Conservation (phyloP, 192 early-diverging fungal genomes). For the Backusella westeae region DNA sequence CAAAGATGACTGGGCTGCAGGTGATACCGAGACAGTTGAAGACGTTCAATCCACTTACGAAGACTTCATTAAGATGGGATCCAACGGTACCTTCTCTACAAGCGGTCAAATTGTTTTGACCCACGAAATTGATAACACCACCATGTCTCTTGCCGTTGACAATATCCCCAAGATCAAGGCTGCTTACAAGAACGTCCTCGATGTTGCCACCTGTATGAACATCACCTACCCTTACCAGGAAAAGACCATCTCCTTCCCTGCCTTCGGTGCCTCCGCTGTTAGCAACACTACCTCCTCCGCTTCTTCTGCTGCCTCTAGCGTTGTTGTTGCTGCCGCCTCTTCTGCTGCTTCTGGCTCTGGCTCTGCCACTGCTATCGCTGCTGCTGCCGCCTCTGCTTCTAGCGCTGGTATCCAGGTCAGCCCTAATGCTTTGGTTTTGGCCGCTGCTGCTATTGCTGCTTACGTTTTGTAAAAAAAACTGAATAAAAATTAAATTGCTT, state of each 20-base stretch:
- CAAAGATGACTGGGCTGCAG: slow-evolving; percentile 30
- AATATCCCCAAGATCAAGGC: slow-evolving; percentile 41
- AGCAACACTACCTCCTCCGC: slow-evolving; percentile 8
- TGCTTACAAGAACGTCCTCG: slow-evolving; percentile 35
- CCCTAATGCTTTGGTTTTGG: neutral
- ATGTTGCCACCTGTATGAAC: slow-evolving; percentile 38
- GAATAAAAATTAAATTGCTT: neutral
- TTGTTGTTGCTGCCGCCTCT: neutral
- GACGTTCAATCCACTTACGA: slow-evolving; percentile 23
- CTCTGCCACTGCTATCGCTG: neutral
- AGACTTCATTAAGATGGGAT: slow-evolving; percentile 30
- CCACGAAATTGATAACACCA: slow-evolving; percentile 43
- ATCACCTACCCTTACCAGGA: slow-evolving; percentile 40
- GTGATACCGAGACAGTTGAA: slow-evolving; percentile 4
- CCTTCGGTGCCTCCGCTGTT: slow-evolving; percentile 11
- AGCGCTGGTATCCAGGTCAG: slow-evolving; percentile 3
- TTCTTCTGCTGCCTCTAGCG: slow-evolving; percentile 22
- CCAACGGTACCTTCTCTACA: slow-evolving; percentile 27
- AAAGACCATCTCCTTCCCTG: slow-evolving; percentile 18
- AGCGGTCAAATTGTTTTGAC: slow-evolving; percentile 38
- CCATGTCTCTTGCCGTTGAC: slow-evolving; percentile 35
- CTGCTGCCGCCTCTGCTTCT: neutral
- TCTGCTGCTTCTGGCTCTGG: neutral
- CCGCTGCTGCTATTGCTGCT: neutral
- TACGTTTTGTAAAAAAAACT: neutral